phyloP scores from a whole-genome alignment of 139 green algal species.

The Pseudopediastrum boryanum region DNA sequence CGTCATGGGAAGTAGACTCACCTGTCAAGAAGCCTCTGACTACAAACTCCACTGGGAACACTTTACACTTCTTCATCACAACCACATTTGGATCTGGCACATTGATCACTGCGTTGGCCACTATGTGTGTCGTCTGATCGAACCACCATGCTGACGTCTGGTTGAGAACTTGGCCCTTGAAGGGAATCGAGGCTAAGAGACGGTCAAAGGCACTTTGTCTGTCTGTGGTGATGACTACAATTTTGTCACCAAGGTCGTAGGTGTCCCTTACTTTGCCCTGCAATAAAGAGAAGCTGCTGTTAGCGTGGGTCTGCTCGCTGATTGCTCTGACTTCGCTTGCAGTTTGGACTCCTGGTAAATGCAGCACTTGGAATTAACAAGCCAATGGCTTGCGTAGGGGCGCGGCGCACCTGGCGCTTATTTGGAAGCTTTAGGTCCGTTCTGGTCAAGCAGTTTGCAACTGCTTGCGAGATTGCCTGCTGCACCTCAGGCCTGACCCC shows the following conservation, averaged over 20 bases:
- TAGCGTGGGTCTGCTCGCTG: not conserved
- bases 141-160: slow-evolving; percentile 98
- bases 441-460: slow-evolving; percentile 43
- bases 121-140: slow-evolving; percentile 84
- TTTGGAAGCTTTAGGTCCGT: slow-evolving; percentile 45
- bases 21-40: slow-evolving; percentile 95
- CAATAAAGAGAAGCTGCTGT: slow-evolving; percentile 3
- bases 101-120: slow-evolving; percentile 83
- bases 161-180: slow-evolving; percentile 98
- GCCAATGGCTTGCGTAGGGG: too few relatives aligned
- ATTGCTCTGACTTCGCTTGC: not conserved
- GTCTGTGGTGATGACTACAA: slow-evolving; percentile 97
- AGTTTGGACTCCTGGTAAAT: not conserved
- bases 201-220: slow-evolving; percentile 96
- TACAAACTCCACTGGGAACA: slow-evolving; percentile 99
- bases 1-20: slow-evolving; percentile 35
- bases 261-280: slow-evolving; percentile 97
- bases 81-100: slow-evolving; percentile 93
- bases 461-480: slow-evolving; percentile 58
- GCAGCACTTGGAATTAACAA: not conserved
- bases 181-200: slow-evolving; percentile 90
- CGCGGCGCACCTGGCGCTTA: slow-evolving; percentile 22
- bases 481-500: slow-evolving; percentile 66
- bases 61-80: slow-evolving; percentile 91
- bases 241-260: slow-evolving; percentile 88